phyloP scores from a whole-genome alignment of 495 filamentous ascomycete genomes.

The Chlorociboria aeruginascens region DNA sequence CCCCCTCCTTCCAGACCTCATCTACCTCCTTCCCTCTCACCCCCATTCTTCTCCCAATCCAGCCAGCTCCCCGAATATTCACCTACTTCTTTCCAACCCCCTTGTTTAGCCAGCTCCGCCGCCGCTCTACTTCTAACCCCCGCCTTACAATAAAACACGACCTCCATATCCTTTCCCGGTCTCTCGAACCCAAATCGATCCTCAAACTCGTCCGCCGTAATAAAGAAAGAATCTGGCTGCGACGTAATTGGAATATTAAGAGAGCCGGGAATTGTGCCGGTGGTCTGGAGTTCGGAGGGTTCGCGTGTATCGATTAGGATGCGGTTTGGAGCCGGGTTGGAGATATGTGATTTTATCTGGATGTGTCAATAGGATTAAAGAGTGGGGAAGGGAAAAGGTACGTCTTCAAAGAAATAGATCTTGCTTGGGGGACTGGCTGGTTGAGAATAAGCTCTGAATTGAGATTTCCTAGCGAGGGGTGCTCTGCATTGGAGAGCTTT shows the following conservation, averaged over 20 bases:
- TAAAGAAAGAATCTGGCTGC: slow-evolving; percentile 64
- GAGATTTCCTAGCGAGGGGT: not conserved
- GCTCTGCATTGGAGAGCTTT: not conserved
- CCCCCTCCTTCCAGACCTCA: not conserved
- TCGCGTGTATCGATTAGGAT: slow-evolving; percentile 63
- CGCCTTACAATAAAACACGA: slow-evolving; percentile 89
- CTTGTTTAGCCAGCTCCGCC: slow-evolving; percentile 64
- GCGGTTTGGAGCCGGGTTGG: slow-evolving; percentile 17
- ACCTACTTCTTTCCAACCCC: slow-evolving; percentile 60
- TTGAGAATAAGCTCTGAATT: slow-evolving; percentile 12
- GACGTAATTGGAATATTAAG: slow-evolving; percentile 69
- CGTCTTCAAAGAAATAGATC: slow-evolving; percentile 36
- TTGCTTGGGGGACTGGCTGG: slow-evolving; percentile 18
- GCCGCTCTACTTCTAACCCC: slow-evolving; percentile 74
- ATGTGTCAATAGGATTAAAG: not conserved
- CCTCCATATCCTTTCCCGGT: slow-evolving; percentile 38
- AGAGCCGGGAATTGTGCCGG: slow-evolving; percentile 68
- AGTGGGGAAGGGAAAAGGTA: slow-evolving; percentile 12
- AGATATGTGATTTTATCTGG: slow-evolving; percentile 20
- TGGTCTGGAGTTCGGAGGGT: slow-evolving; percentile 54
- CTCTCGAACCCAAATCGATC: slow-evolving; percentile 58
- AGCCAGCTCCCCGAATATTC: slow-evolving; percentile 87
- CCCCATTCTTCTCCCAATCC: slow-evolving; percentile 70
- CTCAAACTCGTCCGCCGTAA: slow-evolving; percentile 64
- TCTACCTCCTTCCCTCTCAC: slow-evolving; percentile 22